These are phyloP conservation scores for Plasmopara viticola DNA, from an alignment of 352 stramenopile species.

Conservation along the genomic window DNA sequence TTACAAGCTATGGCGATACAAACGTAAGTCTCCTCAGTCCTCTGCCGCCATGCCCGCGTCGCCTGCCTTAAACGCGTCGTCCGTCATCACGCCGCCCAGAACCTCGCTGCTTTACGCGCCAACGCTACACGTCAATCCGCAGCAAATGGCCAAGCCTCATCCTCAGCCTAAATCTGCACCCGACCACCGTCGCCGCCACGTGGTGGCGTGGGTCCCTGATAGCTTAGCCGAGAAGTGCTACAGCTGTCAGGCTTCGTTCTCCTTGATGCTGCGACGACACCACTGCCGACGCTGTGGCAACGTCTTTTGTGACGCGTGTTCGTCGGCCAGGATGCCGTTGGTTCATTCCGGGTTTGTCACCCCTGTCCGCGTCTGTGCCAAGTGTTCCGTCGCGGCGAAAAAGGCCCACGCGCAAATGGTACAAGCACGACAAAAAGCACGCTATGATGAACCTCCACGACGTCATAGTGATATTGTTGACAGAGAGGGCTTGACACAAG, in stretches of 20 bases:
- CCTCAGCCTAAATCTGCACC: slow-evolving; percentile 15
- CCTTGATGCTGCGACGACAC: slow-evolving; percentile 73
- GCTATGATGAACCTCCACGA: slow-evolving; percentile 11
- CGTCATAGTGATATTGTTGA: slow-evolving; percentile 27
- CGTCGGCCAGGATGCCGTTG: slow-evolving; percentile 70
- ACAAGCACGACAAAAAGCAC: slow-evolving; percentile 41
- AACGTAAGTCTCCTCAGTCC: too few species aligned
- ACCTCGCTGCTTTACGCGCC: not conserved
- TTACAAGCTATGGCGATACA: too few species aligned
- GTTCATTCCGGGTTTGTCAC: slow-evolving; percentile 57
- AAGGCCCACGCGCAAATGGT: slow-evolving; percentile 66
- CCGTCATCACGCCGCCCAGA: slow-evolving; percentile 7
- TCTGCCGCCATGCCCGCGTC: slow-evolving; percentile 6
- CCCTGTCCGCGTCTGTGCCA: slow-evolving; percentile 75
- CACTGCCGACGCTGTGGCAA: slow-evolving; percentile 85
- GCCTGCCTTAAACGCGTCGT: slow-evolving; percentile 5
- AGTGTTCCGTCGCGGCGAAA: slow-evolving; percentile 65
- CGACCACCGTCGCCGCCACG: slow-evolving; percentile 22
- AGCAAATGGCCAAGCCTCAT: not conserved
- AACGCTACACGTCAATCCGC: not conserved
- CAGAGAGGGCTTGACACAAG: slow-evolving; percentile 8
- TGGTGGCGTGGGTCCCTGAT: slow-evolving; percentile 78
- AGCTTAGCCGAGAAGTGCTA: slow-evolving; percentile 76
- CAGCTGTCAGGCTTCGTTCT: slow-evolving; percentile 53
- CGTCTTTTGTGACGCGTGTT: slow-evolving; percentile 87